Conservation (phyloP, 306 rosid species). For the Sesbania bispinosa region DNA sequence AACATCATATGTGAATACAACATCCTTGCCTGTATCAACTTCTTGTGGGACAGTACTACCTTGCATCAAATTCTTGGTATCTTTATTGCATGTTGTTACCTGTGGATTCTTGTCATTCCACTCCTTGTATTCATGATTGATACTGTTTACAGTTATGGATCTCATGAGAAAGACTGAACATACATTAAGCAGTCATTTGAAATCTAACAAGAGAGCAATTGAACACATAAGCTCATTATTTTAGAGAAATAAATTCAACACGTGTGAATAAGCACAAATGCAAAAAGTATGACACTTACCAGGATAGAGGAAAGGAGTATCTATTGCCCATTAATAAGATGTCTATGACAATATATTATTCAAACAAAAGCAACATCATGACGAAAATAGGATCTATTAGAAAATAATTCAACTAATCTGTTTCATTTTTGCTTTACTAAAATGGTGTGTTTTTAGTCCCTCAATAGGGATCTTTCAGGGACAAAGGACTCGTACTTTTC, state of each 20-base stretch:
- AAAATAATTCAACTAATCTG: background rate
- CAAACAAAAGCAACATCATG: background rate
- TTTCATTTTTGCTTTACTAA: constrained; percentile 5
- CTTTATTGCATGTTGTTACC: constrained; percentile 86
- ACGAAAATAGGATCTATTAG: background rate
- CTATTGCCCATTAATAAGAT: background rate
- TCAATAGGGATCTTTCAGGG: no score
- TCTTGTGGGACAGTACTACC: constrained; percentile 92
- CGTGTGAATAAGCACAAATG: background rate
- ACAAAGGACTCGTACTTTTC: no score
- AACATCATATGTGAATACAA: constrained; percentile 94
- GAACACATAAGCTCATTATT: background rate
- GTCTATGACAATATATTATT: constrained; percentile 5
- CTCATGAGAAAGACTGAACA: constrained; percentile 2
- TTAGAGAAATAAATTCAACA: constrained; percentile 1
- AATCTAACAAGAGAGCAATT: constrained; percentile 15
- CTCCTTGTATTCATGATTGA: constrained; percentile 85
- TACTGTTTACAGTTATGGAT: constrained; percentile 47
- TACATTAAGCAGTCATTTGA: constrained; percentile 6
- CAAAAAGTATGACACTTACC: background rate
- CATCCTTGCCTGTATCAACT: constrained; percentile 71
- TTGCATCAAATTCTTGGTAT: constrained; percentile 77
- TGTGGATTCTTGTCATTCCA: constrained; percentile 85
- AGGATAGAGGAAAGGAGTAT: constrained; percentile 9
- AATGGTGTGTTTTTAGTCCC: no score